phyloP scores from a whole-genome alignment of 768 basidiomycete species.

The Kwoniella bestiolae region DNA sequence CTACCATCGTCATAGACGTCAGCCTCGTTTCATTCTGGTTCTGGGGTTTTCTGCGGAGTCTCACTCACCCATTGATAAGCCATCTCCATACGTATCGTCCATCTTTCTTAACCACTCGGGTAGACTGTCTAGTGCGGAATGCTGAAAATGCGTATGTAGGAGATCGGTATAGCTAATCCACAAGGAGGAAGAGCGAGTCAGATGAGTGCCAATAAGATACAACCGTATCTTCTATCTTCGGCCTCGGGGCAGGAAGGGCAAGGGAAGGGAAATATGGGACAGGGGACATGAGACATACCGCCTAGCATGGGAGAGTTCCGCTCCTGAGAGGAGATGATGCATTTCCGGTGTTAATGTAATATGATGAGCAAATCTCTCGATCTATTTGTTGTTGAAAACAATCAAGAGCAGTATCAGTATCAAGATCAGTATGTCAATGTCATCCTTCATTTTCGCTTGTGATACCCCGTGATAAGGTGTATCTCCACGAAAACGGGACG shows the following conservation, averaged over 20 bases:
- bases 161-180: constrained; percentile 70
- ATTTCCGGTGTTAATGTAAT: constrained; percentile 72
- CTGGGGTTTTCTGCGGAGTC: neutral
- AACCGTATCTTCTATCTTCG: too few relatives aligned
- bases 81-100: constrained; percentile 79
- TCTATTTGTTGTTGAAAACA: constrained; percentile 64
- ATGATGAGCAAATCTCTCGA: constrained; percentile 83
- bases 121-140: constrained; percentile 79
- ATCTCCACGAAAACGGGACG: too few relatives aligned
- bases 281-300: constrained; percentile 61
- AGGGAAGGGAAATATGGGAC: neutral
- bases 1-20: constrained; percentile 59
- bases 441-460: too few relatives aligned
- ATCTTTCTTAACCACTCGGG: constrained; percentile 76
- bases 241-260: neutral
- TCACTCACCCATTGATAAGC: constrained; percentile 62
- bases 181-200: too few relatives aligned
- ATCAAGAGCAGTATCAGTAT: too few relatives aligned
- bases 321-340: constrained; percentile 78
- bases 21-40: too few relatives aligned
- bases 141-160: constrained; percentile 74
- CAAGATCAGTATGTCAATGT: too few relatives aligned
- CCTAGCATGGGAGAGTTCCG: constrained; percentile 77
- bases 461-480: too few relatives aligned
- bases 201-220: too few relatives aligned